Conservation (phyloP, 305 asterid species). For the Fraxinus xanthoxyloides region DNA sequence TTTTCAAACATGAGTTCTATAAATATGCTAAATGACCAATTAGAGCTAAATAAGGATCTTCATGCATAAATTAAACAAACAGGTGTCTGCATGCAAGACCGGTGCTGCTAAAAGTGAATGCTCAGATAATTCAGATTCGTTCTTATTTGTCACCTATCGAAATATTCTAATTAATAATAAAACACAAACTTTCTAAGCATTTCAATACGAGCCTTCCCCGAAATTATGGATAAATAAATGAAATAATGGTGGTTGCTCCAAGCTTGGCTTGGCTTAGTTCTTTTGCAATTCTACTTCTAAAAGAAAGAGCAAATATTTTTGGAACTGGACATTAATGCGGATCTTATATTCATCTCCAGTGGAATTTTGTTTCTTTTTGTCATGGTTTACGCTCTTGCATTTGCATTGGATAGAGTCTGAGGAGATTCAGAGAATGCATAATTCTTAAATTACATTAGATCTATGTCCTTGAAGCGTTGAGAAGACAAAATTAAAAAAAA, state of each 20-base stretch:
- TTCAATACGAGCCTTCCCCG: background rate
- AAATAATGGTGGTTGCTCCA: background rate
- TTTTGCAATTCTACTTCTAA: background rate
- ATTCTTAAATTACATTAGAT: background rate
- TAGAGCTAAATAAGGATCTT: background rate
- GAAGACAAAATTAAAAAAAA: background rate
- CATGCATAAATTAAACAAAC: background rate
- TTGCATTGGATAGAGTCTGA: background rate
- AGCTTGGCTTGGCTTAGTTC: background rate
- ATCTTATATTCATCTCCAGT: background rate
- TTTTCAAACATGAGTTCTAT: constrained; percentile 3
- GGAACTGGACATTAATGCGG: background rate
- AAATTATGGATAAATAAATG: background rate
- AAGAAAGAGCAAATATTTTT: background rate
- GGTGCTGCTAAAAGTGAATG: background rate
- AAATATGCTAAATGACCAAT: background rate
- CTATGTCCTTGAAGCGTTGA: background rate
- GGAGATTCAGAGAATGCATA: background rate
- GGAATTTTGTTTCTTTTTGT: background rate
- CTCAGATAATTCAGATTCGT: background rate
- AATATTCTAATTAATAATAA: background rate
- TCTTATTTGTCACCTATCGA: background rate
- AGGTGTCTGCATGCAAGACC: background rate
- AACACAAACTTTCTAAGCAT: background rate
- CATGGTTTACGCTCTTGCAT: background rate